phyloP scores from a whole-genome alignment of 441 rosid genomes.

The Croton setiger region DNA sequence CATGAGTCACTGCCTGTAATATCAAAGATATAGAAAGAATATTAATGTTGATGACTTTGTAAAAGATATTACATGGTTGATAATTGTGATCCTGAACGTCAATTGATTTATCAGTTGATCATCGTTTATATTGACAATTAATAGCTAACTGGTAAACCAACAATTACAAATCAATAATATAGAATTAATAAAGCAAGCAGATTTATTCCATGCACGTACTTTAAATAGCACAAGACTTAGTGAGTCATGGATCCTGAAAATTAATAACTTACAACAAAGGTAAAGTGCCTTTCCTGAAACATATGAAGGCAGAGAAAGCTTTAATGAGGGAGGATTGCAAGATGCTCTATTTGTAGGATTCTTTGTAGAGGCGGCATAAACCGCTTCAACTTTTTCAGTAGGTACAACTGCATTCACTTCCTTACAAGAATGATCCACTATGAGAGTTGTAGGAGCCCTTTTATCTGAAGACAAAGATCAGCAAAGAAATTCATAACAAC shows the following conservation, averaged over 20 bases:
- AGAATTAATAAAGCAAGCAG: neutral
- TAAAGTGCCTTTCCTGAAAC: slow-evolving; percentile 23
- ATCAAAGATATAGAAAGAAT: slow-evolving; percentile 7
- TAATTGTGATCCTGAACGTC: neutral
- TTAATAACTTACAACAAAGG: too few relatives aligned
- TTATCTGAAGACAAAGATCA: neutral
- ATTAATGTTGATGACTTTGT: slow-evolving; percentile 9
- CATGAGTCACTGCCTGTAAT: slow-evolving; percentile 27
- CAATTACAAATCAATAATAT: neutral
- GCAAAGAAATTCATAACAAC: too few relatives aligned
- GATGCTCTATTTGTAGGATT: slow-evolving; percentile 10
- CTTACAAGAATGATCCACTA: slow-evolving; percentile 3
- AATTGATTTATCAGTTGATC: neutral
- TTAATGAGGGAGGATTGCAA: slow-evolving; percentile 11
- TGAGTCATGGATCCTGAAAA: too few relatives aligned
- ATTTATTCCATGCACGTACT: neutral
- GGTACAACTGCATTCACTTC: slow-evolving; percentile 13
- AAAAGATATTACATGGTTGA: neutral
- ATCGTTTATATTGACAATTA: neutral
- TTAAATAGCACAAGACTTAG: neutral
- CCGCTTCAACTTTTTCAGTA: slow-evolving; percentile 11
- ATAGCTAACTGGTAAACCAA: neutral
- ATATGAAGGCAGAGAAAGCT: neutral
- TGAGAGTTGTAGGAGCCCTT: neutral
- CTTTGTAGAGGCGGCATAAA: neutral